A percentile compares a stretch with the other conserved stretches of the same genome.
These are phyloP conservation scores for Coemansia sp. DNA, from an alignment of 192 early-diverging fungal species.

Conservation along the genomic window DNA sequence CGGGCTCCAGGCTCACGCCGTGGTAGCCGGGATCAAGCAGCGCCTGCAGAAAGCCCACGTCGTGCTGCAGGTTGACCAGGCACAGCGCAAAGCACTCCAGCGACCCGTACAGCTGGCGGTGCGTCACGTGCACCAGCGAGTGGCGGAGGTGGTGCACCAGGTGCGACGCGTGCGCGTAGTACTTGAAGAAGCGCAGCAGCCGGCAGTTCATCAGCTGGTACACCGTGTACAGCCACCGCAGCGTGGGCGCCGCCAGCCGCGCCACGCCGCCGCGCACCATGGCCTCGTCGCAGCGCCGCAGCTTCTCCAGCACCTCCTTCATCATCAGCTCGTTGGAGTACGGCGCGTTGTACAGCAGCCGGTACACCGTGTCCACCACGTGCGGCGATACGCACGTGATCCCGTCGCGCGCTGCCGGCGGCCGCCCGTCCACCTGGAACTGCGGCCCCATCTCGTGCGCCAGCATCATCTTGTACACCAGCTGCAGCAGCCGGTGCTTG, in stretches of 20 bases:
- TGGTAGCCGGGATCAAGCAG: slow-evolving; percentile 55
- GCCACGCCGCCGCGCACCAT: slow-evolving; percentile 51
- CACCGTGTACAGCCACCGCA: slow-evolving; percentile 75
- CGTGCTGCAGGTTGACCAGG: slow-evolving; percentile 60
- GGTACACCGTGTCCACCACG: slow-evolving; percentile 76
- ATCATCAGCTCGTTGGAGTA: slow-evolving; percentile 74
- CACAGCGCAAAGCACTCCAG: slow-evolving; percentile 70
- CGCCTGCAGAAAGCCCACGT: slow-evolving; percentile 54
- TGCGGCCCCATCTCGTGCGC: slow-evolving; percentile 64
- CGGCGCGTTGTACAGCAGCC: slow-evolving; percentile 72
- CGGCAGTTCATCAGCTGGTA: slow-evolving; percentile 76
- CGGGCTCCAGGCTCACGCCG: slow-evolving; percentile 46
- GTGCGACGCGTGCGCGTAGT: slow-evolving; percentile 65
- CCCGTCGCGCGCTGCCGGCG: slow-evolving; percentile 42
- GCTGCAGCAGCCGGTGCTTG: slow-evolving; percentile 67
- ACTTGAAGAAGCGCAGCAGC: slow-evolving; percentile 72
- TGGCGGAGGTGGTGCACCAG: slow-evolving; percentile 71
- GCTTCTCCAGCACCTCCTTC: slow-evolving; percentile 72
- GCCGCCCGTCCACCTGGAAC: slow-evolving; percentile 59
- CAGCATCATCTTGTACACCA: slow-evolving; percentile 77
- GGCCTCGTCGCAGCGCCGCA: slow-evolving; percentile 68
- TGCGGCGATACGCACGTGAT: slow-evolving; percentile 72
- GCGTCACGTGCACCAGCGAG: slow-evolving; percentile 65
- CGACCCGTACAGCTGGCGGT: slow-evolving; percentile 69
- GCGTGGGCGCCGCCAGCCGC: slow-evolving; percentile 53